Percentiles rank a stretch among this genome's conserved stretches.
Evolutionary conservation across 2,329 filamentous ascomycete species (phyloP).

Genomic region (Colletotrichum aenigma): DNA sequence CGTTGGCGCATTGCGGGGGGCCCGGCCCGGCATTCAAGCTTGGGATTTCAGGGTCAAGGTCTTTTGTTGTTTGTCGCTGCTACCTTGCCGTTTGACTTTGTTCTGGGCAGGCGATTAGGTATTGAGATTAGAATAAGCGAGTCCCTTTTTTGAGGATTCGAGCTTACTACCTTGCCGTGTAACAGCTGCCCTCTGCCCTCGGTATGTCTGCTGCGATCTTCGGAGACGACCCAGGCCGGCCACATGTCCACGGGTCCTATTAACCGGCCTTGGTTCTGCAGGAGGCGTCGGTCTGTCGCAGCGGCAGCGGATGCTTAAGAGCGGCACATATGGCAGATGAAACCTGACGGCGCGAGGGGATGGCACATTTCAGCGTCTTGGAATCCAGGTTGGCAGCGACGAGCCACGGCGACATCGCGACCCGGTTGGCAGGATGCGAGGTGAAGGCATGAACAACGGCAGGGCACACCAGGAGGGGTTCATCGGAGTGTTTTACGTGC

Average conservation of each 20-base stretch:
- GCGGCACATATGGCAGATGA: neutral
- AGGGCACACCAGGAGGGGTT: neutral
- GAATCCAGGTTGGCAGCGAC: neutral
- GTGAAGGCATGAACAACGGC: neutral
- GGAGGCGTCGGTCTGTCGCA: neutral
- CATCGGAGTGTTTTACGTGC: neutral
- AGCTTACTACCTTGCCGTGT: neutral
- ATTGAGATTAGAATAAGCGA: neutral
- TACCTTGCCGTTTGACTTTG: neutral
- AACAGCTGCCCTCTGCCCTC: neutral
- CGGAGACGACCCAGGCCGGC: neutral
- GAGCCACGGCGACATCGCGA: neutral
- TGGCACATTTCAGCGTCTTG: neutral
- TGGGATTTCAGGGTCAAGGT: conserved; percentile 1
- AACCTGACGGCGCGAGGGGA: neutral
- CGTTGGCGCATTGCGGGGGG: conserved; percentile 2
- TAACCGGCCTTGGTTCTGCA: neutral
- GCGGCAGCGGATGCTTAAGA: neutral
- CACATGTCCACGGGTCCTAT: neutral
- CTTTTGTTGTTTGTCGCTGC: neutral
- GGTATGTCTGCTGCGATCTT: neutral
- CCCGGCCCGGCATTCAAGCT: neutral
- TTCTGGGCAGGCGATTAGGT: neutral
- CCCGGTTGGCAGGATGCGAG: neutral
- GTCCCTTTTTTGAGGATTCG: neutral